Evolutionary conservation across 2,329 filamentous ascomycete species (phyloP), one percentile per base, ranked within the genome.

Genomic region (Malbranchea zuffiana): DNA sequence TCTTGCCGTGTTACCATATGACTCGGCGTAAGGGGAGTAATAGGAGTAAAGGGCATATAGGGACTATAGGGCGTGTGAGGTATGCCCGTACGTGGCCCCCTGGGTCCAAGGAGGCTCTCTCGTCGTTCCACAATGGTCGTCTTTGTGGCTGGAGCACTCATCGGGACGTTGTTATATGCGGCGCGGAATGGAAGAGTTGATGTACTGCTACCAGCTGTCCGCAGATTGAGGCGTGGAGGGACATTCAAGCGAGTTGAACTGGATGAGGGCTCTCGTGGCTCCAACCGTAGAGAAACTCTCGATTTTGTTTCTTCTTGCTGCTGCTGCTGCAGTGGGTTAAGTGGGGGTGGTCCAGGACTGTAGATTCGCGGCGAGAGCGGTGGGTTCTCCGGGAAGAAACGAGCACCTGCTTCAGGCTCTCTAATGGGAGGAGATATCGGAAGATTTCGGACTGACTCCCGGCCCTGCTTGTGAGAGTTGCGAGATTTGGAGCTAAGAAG

Each of bases 341-440:
- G 63, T n/a, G 73, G 72, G 2, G 72, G 70, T 5, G 68, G 65
- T 2, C 69, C 67, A 1, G 69, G 70, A 31, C 67, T 66, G 54
- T 75, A 75, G 44, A 67, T 59, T 27, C 71, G 63, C 6, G 73
- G 73, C 2, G 71, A 73, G 3, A 77, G 59, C 1, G 73, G 69
- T n/a, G 69, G 64, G n/a, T 60, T 64, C 15, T 67, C 64, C 10
- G 63, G 56, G 42, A 68, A 68, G 32, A 67, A 59, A 26, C 54
- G 54, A 27, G 59, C 51, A 3, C 59, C 55, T 17, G 62, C 58
- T 11, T 67, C 62, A 7, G 65, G 63, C 1, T 64, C 66, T 20
- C 54, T 54, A 25, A 74, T 56, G 1, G 73, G 72, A 5, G 69
- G 65, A 13, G 71, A 74, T 46, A 78, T 78, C 41, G 68, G 66